Evolutionary conservation across 306 rosid genomes (phyloP).

Genomic region (Corylus americana): DNA sequence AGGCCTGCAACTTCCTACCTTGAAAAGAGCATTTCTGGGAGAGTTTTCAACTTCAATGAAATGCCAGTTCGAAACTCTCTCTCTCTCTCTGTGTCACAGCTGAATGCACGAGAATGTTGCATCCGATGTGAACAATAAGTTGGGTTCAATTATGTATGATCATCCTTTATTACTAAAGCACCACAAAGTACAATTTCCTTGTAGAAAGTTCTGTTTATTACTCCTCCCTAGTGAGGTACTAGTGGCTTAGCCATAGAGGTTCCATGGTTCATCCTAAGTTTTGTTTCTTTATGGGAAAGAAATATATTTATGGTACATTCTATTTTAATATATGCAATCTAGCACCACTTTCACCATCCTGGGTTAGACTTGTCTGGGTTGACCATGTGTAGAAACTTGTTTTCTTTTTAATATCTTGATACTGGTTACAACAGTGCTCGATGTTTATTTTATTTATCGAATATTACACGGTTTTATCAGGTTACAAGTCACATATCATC

Average conservation of each 20-base stretch:
- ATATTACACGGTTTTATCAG: slow-evolving; percentile 22
- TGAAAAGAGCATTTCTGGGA: no score
- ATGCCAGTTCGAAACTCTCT: no score
- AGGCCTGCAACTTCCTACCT: no score
- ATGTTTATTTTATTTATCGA: background rate
- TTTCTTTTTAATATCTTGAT: background rate
- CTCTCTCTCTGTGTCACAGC: no score
- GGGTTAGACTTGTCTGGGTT: background rate
- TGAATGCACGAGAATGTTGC: no score
- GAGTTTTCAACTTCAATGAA: no score
- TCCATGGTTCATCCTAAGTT: background rate
- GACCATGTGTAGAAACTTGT: background rate
- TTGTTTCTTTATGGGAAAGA: background rate
- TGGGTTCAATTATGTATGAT: no score
- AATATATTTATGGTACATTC: background rate
- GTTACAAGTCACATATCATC: slow-evolving; percentile 48
- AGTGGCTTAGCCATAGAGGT: background rate
- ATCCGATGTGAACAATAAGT: no score
- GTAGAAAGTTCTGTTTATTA: no score
- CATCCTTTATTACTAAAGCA: no score
- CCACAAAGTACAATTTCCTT: no score
- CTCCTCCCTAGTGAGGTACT: no score
- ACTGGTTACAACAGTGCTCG: background rate
- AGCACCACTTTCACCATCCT: background rate
- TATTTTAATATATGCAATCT: background rate